Base-by-base conservation (phyloP, 352 stramenopile species). In the Phytophthora palmivora region DNA sequence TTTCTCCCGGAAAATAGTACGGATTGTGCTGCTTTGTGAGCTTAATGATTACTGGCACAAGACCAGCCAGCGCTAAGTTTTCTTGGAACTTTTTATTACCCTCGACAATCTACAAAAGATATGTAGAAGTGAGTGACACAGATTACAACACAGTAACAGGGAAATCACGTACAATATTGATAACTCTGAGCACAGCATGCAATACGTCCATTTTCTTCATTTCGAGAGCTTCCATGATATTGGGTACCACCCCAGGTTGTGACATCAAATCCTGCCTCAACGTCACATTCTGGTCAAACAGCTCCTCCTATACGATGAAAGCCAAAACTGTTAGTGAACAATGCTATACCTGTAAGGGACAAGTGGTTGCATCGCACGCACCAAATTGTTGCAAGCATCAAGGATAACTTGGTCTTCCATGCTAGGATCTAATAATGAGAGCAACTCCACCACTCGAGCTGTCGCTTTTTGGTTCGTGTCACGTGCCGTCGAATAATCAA, bases 201-300 rank as follows among this genome's bases (percentile, higher is more conserved):
- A 97, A 38, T 2, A 97, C 87, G 28, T 95, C 82, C 43, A 92
- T 81, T 44, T 95, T 95, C 63, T 95, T 96, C 76, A 96, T 94
- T 63, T 97, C 91, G 5, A 97, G 74, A 4, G 92, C 88, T 53
- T 97, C 91, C 91, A 97, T 96, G 52, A 97, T 94, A 46, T 94
- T 97, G 0, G 91, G 91, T 43, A 97, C 89, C 1, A 97, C 89
- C 19, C 91, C 91, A n/a, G 92, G 82, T 44, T 97, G 87, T 5
- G 90, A 97, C 77, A 96, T 93, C 32, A 97, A 65, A 49, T 96
- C 88, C 9, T 85, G 67, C 5, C 84, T 78, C 21, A 96, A 65
- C 7, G 76, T 75, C 7, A 78, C 72, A 38, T 96, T 91, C 22
- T 91, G 64, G 32, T 87, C 77, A 43, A 97, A 95, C 19, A 97